Base-by-base conservation (phyloP, 2,329 filamentous ascomycete genomes). In the Malbranchea cinnamomea region DNA sequence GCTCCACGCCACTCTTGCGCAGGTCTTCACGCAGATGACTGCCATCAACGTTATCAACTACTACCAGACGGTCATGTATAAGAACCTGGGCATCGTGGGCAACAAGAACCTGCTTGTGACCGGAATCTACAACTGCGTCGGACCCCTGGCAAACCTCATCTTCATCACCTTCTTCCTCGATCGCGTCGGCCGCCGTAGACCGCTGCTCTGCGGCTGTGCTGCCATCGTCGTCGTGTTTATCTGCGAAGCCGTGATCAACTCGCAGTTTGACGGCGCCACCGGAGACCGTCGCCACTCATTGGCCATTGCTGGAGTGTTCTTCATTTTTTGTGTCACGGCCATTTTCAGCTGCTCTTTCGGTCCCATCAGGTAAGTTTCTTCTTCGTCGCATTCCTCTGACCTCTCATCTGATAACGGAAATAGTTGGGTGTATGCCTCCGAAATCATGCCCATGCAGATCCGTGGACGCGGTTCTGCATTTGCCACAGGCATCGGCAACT, bases 371-470 rank as follows among this genome's bases (percentile, higher is more conserved):
- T 26, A 12, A 12, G 6, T 6, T 12, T 7, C 7, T 26, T 26
- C 11, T 26, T 26, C 11, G 14, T 26, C 11, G 6, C 6, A 7
- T 7, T 26, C 14, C 11, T 7, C 7, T n/a, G n/a, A 7, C 23
- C n/a, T 22, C n/a, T 22, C 20, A n/a, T n/a, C 20, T 22, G 20
- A 22, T n/a, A 22, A n/a, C n/a, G 7, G 20, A 22, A 22, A 11
- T 7, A 13, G 22, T 23, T 31, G 30, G 71, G 60, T 77, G 1
- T 78, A 78, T 47, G 71, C 72, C 46, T 65, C 66, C 10, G 74
- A 78, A 47, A 68, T 78, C 36, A 71, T 73, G 49, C 72, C 74
- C 6, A 66, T 78, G 52, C 69, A 71, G 38, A 77, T 76, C 32
- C 68, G 74, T 18, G 66, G 66, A 4, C 59, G 63, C 13, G 69